Evolutionary conservation across 495 filamentous ascomycete species (phyloP), one percentile per base, ranked within the genome.

Genomic region (Xylaria telfairii): DNA sequence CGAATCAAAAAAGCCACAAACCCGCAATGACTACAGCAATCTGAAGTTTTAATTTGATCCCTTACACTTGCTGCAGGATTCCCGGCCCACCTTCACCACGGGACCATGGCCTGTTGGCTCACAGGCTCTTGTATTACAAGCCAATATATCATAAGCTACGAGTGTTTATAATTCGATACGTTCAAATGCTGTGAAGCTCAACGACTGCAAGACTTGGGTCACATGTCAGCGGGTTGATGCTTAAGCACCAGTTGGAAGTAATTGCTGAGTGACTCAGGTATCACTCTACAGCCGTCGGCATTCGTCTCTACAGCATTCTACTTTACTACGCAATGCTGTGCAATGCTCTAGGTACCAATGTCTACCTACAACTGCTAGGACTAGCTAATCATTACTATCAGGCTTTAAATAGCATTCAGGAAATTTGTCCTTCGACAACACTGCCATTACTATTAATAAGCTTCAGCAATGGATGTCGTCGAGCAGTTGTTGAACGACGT

Each of bases 361-460:
- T 24, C 19, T 59, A 17, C 56, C 19, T 12, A 9, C 28, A 10
- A 37, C 10, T 59, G 26, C 32, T 39, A 59, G 56, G 56, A 59
- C 32, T 17, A 4, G n/a, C 56, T 37, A n/a, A 34, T 39, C 56
- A 59, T 56, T 32, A 32, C 53, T 12, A 19, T 3, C 6, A 59
- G 19, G 17, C 30, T 59, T 59, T 59, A 59, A 59, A 59, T 59
- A 59, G 56, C 56, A 19, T 21, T n/a, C 3, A 19, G 21, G 19
- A 62, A 8, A 62, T n/a, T 26, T 42, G 59, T 17, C 13, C 21
- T 17, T 62, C n/a, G 21, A 41, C 21, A 13, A 62, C 59, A 62
- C 59, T 28, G 59, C 59, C 59, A 44, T 62, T 62, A 13, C 59
- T 62, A 62, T 39, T 41, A 62, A 62, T 62, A 62, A 62, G 56